A percentile compares a stretch with the other conserved stretches of the same genome.
Evolutionary conservation across 2,329 filamentous ascomycete genomes (phyloP).

Genomic region (Bisporella sp.): DNA sequence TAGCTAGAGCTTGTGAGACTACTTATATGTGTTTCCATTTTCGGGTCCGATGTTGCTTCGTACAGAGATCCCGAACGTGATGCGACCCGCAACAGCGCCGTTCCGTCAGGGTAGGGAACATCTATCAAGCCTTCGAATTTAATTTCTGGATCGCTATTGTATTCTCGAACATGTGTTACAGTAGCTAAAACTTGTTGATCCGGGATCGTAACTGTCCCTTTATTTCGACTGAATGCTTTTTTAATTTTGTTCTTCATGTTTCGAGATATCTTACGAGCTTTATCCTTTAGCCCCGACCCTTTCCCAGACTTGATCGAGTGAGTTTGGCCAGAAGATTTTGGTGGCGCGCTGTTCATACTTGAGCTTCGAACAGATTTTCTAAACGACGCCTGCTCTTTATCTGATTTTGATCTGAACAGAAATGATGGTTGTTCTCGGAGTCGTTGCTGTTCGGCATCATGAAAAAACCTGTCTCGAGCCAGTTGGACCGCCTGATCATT

Average conservation of each 20-base stretch:
- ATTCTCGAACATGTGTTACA: slow-evolving; percentile 22
- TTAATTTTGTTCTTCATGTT: slow-evolving; percentile 56
- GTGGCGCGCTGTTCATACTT: slow-evolving; percentile 31
- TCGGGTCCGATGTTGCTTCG: slow-evolving; percentile 37
- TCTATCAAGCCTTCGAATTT: slow-evolving; percentile 27
- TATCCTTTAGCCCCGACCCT: slow-evolving; percentile 37
- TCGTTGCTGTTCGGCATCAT: slow-evolving; percentile 29
- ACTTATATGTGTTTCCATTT: slow-evolving; percentile 44
- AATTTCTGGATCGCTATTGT: slow-evolving; percentile 17
- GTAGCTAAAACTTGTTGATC: slow-evolving; percentile 45
- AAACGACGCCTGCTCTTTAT: slow-evolving; percentile 26
- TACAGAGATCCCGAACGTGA: slow-evolving; percentile 46
- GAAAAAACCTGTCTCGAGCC: slow-evolving; percentile 31
- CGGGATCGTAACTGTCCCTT: slow-evolving; percentile 33
- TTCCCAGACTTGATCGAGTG: slow-evolving; percentile 15
- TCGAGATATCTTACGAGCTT: slow-evolving; percentile 54
- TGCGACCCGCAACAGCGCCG: slow-evolving; percentile 40
- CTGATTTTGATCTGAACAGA: slow-evolving; percentile 34
- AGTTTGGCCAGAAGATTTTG: slow-evolving; percentile 21
- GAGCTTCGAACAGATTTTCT: slow-evolving; percentile 44
- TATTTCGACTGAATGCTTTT: slow-evolving; percentile 43
- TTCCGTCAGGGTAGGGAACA: slow-evolving; percentile 32
- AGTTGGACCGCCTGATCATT: slow-evolving; percentile 32
- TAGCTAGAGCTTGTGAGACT: slow-evolving; percentile 42
- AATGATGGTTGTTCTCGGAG: slow-evolving; percentile 37